Conservation (phyloP, 305 asterid genomes). For the Caryopteris hybrid region DNA sequence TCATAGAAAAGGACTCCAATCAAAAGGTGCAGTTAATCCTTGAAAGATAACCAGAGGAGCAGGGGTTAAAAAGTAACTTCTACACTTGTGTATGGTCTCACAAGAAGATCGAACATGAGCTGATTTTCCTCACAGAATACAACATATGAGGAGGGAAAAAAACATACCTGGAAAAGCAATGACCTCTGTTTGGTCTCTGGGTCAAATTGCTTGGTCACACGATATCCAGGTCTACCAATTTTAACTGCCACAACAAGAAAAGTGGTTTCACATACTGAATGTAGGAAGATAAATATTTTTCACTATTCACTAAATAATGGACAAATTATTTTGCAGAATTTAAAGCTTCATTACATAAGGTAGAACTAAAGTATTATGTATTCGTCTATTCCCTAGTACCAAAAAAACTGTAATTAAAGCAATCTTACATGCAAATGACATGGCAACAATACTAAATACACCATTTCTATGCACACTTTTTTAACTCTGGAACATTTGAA, state of each 20-base stretch:
- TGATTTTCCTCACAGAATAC: not conserved
- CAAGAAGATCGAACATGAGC: not conserved
- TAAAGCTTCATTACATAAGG: not conserved
- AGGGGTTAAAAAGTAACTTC: not conserved
- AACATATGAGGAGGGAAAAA: not conserved
- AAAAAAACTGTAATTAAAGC: not conserved
- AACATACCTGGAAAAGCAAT: conserved; percentile 77
- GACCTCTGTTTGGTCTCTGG: conserved; percentile 95
- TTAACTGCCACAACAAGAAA: conserved; percentile 49
- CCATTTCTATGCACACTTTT: not conserved
- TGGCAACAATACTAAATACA: not conserved
- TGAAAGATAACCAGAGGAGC: not conserved
- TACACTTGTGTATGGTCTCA: not conserved
- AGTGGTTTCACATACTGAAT: not conserved
- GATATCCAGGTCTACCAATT: conserved; percentile 96
- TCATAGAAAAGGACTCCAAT: not conserved
- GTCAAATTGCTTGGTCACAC: conserved; percentile 92
- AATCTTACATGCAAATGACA: conserved; percentile 1
- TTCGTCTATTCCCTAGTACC: not conserved
- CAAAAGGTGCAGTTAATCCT: not conserved
- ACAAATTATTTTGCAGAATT: not conserved
- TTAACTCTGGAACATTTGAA: too few relatives aligned
- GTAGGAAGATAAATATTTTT: not conserved
- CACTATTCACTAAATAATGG: not conserved
- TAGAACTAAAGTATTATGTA: not conserved